Percentiles rank a stretch among this genome's conserved stretches.
Conservation (phyloP, 2,329 filamentous ascomycete species). For the Trichoderma pleuroti region DNA sequence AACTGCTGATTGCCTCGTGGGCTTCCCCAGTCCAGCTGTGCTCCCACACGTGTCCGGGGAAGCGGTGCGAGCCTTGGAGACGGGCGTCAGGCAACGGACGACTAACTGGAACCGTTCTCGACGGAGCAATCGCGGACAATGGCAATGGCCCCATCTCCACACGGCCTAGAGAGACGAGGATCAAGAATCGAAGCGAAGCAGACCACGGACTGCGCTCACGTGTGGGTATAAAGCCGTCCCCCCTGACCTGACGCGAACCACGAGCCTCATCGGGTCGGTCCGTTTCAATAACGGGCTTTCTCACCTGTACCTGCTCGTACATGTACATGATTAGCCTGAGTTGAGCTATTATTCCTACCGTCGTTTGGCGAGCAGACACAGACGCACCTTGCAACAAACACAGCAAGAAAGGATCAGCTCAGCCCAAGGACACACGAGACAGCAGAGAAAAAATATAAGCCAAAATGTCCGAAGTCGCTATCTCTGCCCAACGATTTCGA, state of each 20-base stretch:
- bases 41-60: conserved; percentile 1
- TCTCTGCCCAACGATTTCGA: conserved; percentile 36
- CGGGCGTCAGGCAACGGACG: background rate
- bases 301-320: background rate
- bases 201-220: background rate
- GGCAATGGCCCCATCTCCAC: background rate
- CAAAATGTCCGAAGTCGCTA: conserved; percentile 20
- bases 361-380: background rate
- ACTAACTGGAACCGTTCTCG: background rate
- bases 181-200: background rate
- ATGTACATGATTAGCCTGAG: conserved; percentile 13
- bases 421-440: background rate
- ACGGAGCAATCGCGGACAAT: conserved; percentile 1
- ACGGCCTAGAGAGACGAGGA: background rate
- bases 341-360: conserved; percentile 8
- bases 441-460: background rate
- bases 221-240: conserved; percentile 8
- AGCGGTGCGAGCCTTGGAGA: background rate
- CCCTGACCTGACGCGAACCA: background rate
- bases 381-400: conserved; percentile 5
- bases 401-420: conserved; percentile 2
- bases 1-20: background rate
- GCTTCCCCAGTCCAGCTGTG: background rate
- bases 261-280: conserved; percentile 16
- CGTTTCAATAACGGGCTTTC: conserved; percentile 14